Conservation (phyloP, 148 eudicot genomes). For the Agrostemma githago region DNA sequence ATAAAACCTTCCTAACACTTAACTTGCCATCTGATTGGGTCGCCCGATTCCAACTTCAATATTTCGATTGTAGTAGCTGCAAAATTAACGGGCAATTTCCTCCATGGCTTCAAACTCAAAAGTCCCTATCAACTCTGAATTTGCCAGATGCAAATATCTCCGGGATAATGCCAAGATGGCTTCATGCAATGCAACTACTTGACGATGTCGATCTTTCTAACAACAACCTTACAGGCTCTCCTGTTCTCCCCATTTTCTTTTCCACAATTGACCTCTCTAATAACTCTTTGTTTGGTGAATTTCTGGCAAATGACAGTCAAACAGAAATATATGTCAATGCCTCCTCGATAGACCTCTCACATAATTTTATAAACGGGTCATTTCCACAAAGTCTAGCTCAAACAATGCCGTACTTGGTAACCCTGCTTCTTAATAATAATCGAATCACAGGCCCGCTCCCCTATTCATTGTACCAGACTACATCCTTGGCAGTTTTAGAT, state of each 20-base stretch:
- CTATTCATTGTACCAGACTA: conserved; percentile 9
- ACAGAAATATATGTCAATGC: neutral
- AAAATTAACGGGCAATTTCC: conserved; percentile 19
- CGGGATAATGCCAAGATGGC: conserved; percentile 21
- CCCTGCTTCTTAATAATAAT: neutral
- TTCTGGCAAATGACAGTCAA: neutral
- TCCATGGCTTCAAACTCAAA: conserved; percentile 25
- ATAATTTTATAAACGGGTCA: neutral
- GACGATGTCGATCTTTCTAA: neutral
- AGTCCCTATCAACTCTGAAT: neutral
- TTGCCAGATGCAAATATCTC: conserved; percentile 8
- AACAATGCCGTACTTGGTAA: neutral
- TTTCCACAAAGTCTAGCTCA: neutral
- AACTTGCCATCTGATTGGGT: conserved; percentile 23
- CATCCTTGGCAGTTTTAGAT: neutral
- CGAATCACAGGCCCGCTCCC: conserved; percentile 10
- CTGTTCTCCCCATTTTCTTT: neutral
- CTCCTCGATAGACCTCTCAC: neutral
- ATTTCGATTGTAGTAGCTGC: neutral
- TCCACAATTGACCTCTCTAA: neutral
- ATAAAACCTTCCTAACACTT: conserved; percentile 8
- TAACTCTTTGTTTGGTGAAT: neutral
- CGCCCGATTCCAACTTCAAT: conserved; percentile 15
- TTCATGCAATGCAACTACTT: conserved; percentile 3
- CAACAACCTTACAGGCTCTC: neutral